Evolutionary conservation across 371 early-diverging fungal genomes (phyloP).

Genomic region (Mortierella sp.): DNA sequence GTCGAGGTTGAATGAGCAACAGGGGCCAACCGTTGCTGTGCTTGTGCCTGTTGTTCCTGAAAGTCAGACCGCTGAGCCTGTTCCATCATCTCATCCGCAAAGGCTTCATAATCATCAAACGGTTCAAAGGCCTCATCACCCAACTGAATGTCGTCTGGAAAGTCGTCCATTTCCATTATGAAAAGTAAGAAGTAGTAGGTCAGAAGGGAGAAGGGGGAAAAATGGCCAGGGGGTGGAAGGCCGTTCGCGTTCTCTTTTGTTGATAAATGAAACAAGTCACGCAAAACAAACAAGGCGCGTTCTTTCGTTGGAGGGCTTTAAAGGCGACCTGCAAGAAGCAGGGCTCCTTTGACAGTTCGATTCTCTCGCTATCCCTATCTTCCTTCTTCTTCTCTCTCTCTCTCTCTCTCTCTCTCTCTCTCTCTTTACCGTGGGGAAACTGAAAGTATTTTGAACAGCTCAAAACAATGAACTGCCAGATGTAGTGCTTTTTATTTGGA

Average conservation of each 20-base stretch:
- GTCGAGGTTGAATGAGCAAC: not conserved
- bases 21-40: not conserved
- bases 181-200: too few relatives aligned
- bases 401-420: not conserved
- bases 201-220: not conserved
- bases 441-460: not conserved
- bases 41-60: conserved; percentile 15
- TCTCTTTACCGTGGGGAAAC: not conserved
- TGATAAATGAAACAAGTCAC: conserved; percentile 10
- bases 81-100: conserved; percentile 46
- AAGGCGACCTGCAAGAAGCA: too few relatives aligned
- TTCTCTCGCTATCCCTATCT: too few relatives aligned
- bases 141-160: conserved; percentile 40
- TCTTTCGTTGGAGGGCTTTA: not conserved
- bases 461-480: conserved; percentile 3
- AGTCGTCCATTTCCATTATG: not conserved
- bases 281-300: not conserved
- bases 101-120: conserved; percentile 49
- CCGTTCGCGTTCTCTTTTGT: not conserved
- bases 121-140: conserved; percentile 48
- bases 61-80: conserved; percentile 30
- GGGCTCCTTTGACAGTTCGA: too few relatives aligned
- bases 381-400: not conserved
- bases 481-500: conserved; percentile 30
- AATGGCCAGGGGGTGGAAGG: not conserved